Evolutionary conservation across 768 basidiomycete genomes (phyloP).

Genomic region (Glaciozyma antarctica): DNA sequence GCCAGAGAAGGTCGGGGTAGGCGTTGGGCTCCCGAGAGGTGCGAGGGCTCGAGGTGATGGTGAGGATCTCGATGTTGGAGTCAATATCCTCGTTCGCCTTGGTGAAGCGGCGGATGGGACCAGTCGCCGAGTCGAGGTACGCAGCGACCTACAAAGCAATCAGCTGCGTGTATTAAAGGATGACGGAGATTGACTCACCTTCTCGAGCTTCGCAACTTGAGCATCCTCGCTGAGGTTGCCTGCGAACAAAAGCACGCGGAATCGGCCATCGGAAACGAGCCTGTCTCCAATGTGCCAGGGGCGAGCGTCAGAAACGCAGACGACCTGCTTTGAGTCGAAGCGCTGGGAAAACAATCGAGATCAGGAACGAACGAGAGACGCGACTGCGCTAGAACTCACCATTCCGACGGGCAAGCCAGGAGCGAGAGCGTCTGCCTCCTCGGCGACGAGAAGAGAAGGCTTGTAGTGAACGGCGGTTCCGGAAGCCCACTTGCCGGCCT

Average conservation of each 20-base stretch:
- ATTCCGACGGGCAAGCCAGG: slow-evolving; percentile 45
- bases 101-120: slow-evolving; percentile 39
- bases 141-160: slow-evolving; percentile 34
- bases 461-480: slow-evolving; percentile 42
- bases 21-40: slow-evolving; percentile 7
- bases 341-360: slow-evolving; percentile 39
- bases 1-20: slow-evolving; percentile 15
- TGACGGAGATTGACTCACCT: background rate
- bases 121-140: slow-evolving; percentile 36
- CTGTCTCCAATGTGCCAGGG: slow-evolving; percentile 52
- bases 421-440: slow-evolving; percentile 42
- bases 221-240: slow-evolving; percentile 43
- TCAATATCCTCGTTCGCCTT: slow-evolving; percentile 33
- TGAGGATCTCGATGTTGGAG: slow-evolving; percentile 40
- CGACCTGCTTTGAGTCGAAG: slow-evolving; percentile 47
- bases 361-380: background rate
- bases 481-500: slow-evolving; percentile 1
- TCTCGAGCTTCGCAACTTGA: slow-evolving; percentile 38
- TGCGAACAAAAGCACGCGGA: slow-evolving; percentile 51
- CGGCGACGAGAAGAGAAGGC: slow-evolving; percentile 45
- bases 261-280: slow-evolving; percentile 48
- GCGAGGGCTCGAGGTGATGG: slow-evolving; percentile 26
- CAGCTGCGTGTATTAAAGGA: too few relatives aligned
- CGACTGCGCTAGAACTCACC: slow-evolving; percentile 12
- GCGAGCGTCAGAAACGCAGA: slow-evolving; percentile 49